phyloP scores from a whole-genome alignment of 2,329 filamentous ascomycete genomes.

The Epichloe elymi region DNA sequence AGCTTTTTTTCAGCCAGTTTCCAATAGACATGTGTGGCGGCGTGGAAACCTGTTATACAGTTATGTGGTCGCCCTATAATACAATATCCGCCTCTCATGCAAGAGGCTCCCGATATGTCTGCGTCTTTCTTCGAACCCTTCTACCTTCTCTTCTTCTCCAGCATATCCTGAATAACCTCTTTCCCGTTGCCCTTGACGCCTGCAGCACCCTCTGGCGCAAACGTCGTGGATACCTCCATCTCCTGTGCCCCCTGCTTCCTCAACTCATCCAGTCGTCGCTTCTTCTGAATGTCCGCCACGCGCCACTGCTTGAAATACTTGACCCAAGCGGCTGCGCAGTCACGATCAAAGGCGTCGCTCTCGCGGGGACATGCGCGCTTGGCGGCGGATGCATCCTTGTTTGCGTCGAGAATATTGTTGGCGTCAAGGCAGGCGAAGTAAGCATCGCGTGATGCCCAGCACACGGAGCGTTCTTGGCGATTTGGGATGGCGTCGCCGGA shows the following conservation, averaged over 20 bases:
- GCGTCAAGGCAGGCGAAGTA: slow-evolving; percentile 84
- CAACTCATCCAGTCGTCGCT: slow-evolving; percentile 62
- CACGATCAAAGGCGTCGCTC: slow-evolving; percentile 55
- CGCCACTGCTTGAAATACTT: slow-evolving; percentile 97
- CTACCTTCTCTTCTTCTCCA: slow-evolving; percentile 23
- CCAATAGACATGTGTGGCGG: not conserved
- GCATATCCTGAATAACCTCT: slow-evolving; percentile 26
- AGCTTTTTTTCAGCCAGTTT: not conserved
- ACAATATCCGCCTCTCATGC: no score
- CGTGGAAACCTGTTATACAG: not conserved
- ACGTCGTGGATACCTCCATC: slow-evolving; percentile 32
- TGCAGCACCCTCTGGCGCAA: slow-evolving; percentile 21
- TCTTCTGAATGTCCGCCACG: slow-evolving; percentile 82
- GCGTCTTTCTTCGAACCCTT: no score
- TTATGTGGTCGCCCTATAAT: no score
- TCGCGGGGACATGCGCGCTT: slow-evolving; percentile 27
- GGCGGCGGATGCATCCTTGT: slow-evolving; percentile 28
- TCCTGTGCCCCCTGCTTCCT: slow-evolving; percentile 57
- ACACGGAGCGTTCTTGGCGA: slow-evolving; percentile 64
- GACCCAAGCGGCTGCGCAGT: slow-evolving; percentile 88
- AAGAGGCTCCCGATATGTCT: no score
- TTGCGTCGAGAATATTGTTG: slow-evolving; percentile 62
- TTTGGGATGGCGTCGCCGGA: slow-evolving; percentile 60
- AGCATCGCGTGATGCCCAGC: slow-evolving; percentile 79
- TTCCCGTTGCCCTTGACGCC: slow-evolving; percentile 19